Conservation (phyloP, 305 asterid genomes). For the Rubia balearica region DNA sequence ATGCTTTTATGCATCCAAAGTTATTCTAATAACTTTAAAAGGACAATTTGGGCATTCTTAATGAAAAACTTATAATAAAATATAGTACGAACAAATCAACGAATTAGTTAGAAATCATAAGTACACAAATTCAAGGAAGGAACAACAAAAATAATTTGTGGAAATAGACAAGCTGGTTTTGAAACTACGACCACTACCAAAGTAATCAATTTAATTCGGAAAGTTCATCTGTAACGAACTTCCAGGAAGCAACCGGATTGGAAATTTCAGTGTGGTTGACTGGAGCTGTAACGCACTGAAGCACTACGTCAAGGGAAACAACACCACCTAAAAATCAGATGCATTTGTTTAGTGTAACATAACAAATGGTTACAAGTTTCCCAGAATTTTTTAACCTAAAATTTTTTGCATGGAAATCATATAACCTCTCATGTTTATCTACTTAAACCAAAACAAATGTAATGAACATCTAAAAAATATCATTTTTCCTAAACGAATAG, state of each 20-base stretch:
- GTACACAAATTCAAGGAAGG: not conserved
- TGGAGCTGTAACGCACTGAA: not conserved
- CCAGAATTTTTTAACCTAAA: no score
- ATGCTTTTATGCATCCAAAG: not conserved
- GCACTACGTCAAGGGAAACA: not conserved
- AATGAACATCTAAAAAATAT: not conserved
- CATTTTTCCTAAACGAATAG: conserved; percentile 10
- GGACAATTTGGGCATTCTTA: not conserved
- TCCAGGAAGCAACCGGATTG: conserved; percentile 8
- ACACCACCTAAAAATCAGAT: not conserved
- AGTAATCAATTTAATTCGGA: not conserved
- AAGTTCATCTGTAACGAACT: not conserved
- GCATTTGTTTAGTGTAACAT: not conserved
- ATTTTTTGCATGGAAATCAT: no score
- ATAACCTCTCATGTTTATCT: not conserved
- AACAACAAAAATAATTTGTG: no score
- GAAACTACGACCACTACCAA: not conserved
- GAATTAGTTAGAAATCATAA: not conserved
- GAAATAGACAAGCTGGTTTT: not conserved
- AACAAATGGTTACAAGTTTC: not conserved
- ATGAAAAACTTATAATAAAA: no score
- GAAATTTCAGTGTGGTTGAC: not conserved
- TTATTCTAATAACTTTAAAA: not conserved
- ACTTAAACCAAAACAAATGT: not conserved
- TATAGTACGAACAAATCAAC: not conserved